Percentiles rank a stretch among this genome's conserved stretches.
Evolutionary conservation across 164 flowering plant genomes (phyloP).

Genomic region (Hamamelis virginiana): DNA sequence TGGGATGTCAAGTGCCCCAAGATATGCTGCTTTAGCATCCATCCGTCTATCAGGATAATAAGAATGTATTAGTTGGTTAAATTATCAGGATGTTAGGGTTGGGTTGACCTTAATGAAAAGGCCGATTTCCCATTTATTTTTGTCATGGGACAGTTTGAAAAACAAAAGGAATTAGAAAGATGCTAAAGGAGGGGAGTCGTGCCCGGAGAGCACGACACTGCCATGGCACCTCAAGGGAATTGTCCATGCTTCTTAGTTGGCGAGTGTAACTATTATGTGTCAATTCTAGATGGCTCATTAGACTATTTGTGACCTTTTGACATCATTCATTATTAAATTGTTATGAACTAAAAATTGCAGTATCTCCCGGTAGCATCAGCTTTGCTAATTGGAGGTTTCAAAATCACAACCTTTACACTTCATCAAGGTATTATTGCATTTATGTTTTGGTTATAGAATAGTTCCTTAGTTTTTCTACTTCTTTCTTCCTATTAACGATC

Average conservation of each 20-base stretch:
- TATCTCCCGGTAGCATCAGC: conserved; percentile 92
- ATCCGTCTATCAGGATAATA: too few species aligned
- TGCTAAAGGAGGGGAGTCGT: too few species aligned
- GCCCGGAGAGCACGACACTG: too few species aligned
- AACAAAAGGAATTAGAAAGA: neutral
- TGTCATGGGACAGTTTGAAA: neutral
- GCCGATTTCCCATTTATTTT: neutral
- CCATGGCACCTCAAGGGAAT: too few species aligned
- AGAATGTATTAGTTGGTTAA: neutral
- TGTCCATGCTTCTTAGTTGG: neutral
- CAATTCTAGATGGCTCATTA: neutral
- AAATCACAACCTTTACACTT: conserved; percentile 69
- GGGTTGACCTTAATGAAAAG: neutral
- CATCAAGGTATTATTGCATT: conserved; percentile 59
- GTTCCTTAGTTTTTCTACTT: too few species aligned
- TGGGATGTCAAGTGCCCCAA: too few species aligned
- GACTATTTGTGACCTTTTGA: neutral
- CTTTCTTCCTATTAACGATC: too few species aligned
- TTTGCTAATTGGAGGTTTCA: conserved; percentile 77
- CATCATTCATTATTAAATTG: neutral
- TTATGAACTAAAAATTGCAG: conserved; percentile 38
- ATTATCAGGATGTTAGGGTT: neutral
- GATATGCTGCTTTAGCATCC: too few species aligned
- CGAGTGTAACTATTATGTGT: neutral
- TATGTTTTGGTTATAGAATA: neutral